phyloP scores from a whole-genome alignment of 768 basidiomycete genomes.

The Botryobasidium botryosum region DNA sequence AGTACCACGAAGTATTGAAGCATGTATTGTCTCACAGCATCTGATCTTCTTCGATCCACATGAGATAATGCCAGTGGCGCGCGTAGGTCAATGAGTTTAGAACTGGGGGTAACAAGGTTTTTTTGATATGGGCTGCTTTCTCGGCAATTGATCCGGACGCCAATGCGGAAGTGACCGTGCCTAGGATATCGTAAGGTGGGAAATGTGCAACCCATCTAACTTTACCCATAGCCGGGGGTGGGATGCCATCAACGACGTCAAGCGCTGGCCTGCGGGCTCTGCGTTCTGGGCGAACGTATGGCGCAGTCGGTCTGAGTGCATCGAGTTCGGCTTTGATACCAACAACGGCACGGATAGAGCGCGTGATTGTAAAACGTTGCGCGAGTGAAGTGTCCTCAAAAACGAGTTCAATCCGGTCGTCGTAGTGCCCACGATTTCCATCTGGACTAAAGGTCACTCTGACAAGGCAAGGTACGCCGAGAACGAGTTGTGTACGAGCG shows the following conservation, averaged over 20 bases:
- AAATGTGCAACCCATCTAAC: conserved; percentile 29
- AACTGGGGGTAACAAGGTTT: conserved; percentile 22
- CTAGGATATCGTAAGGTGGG: conserved; percentile 27
- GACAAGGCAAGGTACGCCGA: not conserved
- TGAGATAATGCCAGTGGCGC: conserved; percentile 27
- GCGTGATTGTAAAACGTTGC: conserved; percentile 31
- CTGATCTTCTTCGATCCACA: conserved; percentile 32
- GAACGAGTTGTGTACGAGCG: not conserved
- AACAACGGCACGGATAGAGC: conserved; percentile 29
- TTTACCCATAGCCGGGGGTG: conserved; percentile 26
- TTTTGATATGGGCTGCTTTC: conserved; percentile 16
- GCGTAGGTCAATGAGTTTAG: conserved; percentile 28
- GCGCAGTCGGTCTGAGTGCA: conserved; percentile 27
- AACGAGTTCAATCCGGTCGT: conserved; percentile 32
- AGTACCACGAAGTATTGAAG: conserved; percentile 21
- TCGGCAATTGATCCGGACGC: conserved; percentile 13
- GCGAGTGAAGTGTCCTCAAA: conserved; percentile 24
- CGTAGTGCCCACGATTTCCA: conserved; percentile 24
- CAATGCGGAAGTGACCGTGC: conserved; percentile 19
- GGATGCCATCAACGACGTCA: conserved; percentile 24
- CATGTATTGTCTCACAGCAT: not conserved
- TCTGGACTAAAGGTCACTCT: conserved; percentile 6
- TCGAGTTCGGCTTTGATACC: conserved; percentile 35
- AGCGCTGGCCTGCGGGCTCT: conserved; percentile 1
- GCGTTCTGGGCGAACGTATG: conserved; percentile 23